Percentiles rank a stretch among this genome's conserved stretches.
Conservation (phyloP, 108 stramenopile genomes). For the Nitzschia sp. region DNA sequence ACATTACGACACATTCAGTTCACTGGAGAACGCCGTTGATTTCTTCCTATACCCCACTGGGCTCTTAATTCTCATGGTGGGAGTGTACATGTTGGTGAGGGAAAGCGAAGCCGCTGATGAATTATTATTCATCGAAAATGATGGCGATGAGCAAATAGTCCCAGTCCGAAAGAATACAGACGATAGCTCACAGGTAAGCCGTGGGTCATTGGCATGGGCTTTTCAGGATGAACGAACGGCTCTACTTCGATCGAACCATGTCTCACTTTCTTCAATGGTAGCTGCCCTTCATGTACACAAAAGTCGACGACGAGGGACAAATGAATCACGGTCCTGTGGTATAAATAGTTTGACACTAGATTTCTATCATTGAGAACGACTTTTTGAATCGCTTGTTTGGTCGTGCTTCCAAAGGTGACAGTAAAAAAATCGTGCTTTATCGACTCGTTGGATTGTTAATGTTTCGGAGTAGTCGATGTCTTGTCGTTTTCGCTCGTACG, state of each 20-base stretch:
- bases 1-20: constrained; percentile 74
- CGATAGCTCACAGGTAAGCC: background rate
- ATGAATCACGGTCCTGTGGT: no score
- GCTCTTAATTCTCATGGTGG: constrained; percentile 56
- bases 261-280: background rate
- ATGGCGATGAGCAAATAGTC: constrained; percentile 3
- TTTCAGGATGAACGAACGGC: background rate
- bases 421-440: no score
- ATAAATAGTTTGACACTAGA: no score
- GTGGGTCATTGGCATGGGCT: background rate
- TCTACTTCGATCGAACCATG: background rate
- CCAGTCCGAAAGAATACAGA: background rate
- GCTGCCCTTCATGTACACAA: constrained; percentile 13
- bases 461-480: no score
- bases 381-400: no score
- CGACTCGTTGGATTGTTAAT: no score
- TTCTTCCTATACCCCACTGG: constrained; percentile 72
- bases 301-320: constrained; percentile 10
- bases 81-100: constrained; percentile 57
- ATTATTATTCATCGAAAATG: background rate
- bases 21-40: constrained; percentile 41
- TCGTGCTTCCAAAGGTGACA: no score
- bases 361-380: no score
- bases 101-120: constrained; percentile 17
- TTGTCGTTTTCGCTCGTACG: no score